Conservation (phyloP, 441 rosid genomes). For the Aquilaria agallochum region DNA sequence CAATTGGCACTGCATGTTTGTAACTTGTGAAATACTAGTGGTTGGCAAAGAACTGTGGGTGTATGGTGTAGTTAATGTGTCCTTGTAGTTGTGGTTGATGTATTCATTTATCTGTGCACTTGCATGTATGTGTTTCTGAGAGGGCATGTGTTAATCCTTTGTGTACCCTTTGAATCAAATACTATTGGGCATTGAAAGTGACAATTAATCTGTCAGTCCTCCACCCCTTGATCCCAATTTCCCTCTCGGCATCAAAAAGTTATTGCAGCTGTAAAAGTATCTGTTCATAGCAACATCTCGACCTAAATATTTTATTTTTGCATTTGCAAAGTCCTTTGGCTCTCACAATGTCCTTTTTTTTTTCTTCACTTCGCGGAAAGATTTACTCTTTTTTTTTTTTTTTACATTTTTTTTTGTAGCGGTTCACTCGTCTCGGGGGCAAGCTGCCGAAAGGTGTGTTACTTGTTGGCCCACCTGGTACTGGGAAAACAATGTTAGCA, state of each 20-base stretch:
- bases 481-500: constrained; percentile 97
- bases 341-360: not conserved
- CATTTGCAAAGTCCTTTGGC: too few relatives aligned
- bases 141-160: too few relatives aligned
- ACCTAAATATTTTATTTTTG: too few relatives aligned
- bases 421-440: constrained; percentile 95
- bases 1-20: not conserved
- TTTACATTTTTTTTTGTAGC: constrained; percentile 38
- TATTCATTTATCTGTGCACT: not conserved
- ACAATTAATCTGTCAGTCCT: too few relatives aligned
- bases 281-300: too few relatives aligned
- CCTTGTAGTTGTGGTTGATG: not conserved
- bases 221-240: too few relatives aligned
- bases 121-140: not conserved
- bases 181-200: too few relatives aligned
- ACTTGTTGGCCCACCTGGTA: constrained; percentile 97
- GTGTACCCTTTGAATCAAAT: too few relatives aligned
- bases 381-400: constrained; percentile 1
- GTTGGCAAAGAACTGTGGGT: not conserved
- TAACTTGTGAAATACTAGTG: too few relatives aligned
- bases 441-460: constrained; percentile 98
- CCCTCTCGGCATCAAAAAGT: too few relatives aligned
- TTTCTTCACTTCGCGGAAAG: constrained; percentile 3
- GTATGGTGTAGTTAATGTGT: not conserved
- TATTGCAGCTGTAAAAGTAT: too few relatives aligned